Conservation (phyloP, 208 protist genomes). For the Jaenimonas drosophilae region DNA sequence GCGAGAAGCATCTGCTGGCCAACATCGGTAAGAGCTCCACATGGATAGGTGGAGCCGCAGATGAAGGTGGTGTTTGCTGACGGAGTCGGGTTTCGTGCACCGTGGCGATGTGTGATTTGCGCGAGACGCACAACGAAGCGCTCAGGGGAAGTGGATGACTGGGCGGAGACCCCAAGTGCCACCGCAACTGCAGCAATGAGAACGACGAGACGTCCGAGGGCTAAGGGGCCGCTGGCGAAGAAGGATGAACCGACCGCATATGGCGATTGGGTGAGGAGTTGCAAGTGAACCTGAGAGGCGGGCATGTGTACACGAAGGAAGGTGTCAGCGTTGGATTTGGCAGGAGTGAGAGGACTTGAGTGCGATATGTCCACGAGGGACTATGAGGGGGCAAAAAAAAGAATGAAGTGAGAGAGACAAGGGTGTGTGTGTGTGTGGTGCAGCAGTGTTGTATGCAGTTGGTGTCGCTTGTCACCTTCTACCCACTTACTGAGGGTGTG, state of each 20-base stretch:
- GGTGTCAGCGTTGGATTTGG: background rate
- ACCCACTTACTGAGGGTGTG: no score
- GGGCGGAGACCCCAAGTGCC: background rate
- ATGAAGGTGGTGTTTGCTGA: background rate
- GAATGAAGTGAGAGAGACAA: no score
- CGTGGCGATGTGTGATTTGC: background rate
- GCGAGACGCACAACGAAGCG: background rate
- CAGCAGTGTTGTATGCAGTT: no score
- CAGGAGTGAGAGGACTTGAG: background rate
- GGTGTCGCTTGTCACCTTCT: no score
- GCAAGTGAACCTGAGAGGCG: background rate
- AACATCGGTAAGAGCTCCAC: background rate
- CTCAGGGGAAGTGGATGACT: background rate
- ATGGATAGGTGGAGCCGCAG: background rate
- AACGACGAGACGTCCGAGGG: background rate
- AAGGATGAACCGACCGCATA: background rate
- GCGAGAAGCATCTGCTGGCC: background rate
- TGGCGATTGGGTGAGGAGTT: background rate
- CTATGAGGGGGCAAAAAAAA: no score
- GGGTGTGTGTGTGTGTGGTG: no score
- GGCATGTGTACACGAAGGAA: background rate
- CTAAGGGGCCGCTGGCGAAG: background rate
- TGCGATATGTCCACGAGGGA: background rate
- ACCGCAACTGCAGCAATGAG: background rate
- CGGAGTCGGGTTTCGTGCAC: background rate